Percentiles rank a stretch among this genome's conserved stretches.
Conservation (phyloP, 148 eudicot genomes). For the Chenopodium album region DNA sequence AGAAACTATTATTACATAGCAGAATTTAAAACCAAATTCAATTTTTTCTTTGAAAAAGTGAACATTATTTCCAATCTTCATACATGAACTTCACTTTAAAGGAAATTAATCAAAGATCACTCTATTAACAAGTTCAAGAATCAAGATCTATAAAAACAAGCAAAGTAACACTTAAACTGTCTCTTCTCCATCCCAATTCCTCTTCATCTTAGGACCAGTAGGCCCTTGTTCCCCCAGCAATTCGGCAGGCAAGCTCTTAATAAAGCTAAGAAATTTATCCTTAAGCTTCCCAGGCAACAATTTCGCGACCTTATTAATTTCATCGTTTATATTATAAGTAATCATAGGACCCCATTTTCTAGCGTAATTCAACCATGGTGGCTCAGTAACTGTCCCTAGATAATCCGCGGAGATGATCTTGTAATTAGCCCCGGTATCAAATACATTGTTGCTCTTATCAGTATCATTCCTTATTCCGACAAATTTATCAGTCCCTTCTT, state of each 20-base stretch:
- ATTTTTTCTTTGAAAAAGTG: too few relatives aligned
- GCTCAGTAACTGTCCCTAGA: constrained; percentile 27
- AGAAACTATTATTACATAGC: too few relatives aligned
- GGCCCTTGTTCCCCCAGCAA: constrained; percentile 46
- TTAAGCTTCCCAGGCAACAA: constrained; percentile 35
- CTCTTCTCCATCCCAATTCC: constrained; percentile 46
- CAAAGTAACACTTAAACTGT: neutral
- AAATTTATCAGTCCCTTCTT: neutral
- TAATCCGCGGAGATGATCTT: constrained; percentile 39
- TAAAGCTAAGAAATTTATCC: constrained; percentile 17
- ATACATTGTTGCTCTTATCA: constrained; percentile 15
- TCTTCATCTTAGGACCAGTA: constrained; percentile 40
- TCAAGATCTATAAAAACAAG: neutral
- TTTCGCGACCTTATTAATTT: constrained; percentile 28
- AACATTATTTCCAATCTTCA: neutral
- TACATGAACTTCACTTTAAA: neutral
- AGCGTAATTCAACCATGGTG: constrained; percentile 37
- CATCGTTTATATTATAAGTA: constrained; percentile 30
- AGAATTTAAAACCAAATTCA: neutral
- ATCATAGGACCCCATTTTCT: constrained; percentile 45
- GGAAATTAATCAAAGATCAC: too few relatives aligned
- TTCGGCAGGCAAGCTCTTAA: constrained; percentile 38
- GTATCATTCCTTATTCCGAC: constrained; percentile 39
- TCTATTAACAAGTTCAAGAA: too few relatives aligned
- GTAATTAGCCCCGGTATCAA: constrained; percentile 27